Conservation (phyloP, 2,329 filamentous ascomycete genomes). For the Penicillium sp. region DNA sequence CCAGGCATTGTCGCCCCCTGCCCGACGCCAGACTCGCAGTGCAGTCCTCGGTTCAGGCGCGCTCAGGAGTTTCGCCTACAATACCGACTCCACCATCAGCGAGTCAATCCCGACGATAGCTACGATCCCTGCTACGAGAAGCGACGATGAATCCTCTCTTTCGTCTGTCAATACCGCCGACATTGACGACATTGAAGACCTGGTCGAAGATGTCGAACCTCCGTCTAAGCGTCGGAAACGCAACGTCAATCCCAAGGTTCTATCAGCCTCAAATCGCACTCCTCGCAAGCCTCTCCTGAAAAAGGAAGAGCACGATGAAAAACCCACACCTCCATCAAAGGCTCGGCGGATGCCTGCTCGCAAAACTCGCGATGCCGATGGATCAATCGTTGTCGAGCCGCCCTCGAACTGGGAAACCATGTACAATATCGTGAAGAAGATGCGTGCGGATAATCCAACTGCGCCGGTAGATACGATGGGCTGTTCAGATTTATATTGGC, state of each 20-base stretch:
- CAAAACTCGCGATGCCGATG: constrained; percentile 44
- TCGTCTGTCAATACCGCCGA: constrained; percentile 50
- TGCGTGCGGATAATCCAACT: constrained; percentile 68
- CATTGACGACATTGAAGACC: constrained; percentile 69
- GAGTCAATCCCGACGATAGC: constrained; percentile 37
- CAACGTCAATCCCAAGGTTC: constrained; percentile 36
- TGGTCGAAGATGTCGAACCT: constrained; percentile 37
- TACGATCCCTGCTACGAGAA: constrained; percentile 26
- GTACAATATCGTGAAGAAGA: constrained; percentile 75
- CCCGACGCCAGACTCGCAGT: constrained; percentile 53
- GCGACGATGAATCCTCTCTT: constrained; percentile 40
- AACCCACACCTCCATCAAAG: constrained; percentile 33
- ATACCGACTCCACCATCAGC: constrained; percentile 18
- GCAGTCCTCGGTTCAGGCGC: constrained; percentile 30
- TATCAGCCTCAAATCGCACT: constrained; percentile 24
- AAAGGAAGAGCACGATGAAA: constrained; percentile 29
- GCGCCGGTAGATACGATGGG: constrained; percentile 98
- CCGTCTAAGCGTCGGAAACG: constrained; percentile 55
- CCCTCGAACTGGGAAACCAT: constrained; percentile 83
- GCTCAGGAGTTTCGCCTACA: constrained; percentile 35
- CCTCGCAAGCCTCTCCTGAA: constrained; percentile 17
- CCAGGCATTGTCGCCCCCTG: constrained; percentile 48
- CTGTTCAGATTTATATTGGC: constrained; percentile 63
- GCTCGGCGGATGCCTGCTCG: constrained; percentile 47
- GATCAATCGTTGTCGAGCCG: constrained; percentile 52